Base-by-base conservation (phyloP, 2,329 filamentous ascomycete species). In the Colletotrichum phormii region DNA sequence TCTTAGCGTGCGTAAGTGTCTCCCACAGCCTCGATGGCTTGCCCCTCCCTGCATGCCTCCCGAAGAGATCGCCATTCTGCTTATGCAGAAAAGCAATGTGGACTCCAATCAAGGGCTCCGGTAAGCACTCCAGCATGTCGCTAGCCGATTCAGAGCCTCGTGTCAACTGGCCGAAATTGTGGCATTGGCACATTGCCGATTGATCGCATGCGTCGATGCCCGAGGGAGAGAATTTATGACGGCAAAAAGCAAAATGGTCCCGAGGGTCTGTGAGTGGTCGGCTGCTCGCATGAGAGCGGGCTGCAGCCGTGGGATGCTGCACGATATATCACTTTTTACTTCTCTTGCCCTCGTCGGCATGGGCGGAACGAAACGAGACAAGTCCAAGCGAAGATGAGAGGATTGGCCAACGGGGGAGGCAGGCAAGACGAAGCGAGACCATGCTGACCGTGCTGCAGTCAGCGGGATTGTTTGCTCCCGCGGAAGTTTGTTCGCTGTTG, bases 151-250 rank as follows among this genome's bases (percentile, higher is more conserved):
- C 60, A 70, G 61, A 64, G 66, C 71, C 71, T 70, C 71, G 71
- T 72, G 71, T 65, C 66, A 70, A 72, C 60, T 66, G 71, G 71
- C 71, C 71, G 71, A 72, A 65, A 65, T 55, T 70, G 60, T 72
- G 71, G 66, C 54, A 72, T 42, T 70, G 31, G 60, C 66, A 60
- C 54, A 72, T 42, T 70, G 31, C 66, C 66, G 59, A 72, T 64
- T 64, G 71, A 70, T 65, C 53, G 66, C 71, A 72, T 72, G 71
- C 71, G 66, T 72, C 59, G 71, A 67, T 72, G 71, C 71, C 71
- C 71, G 71, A 72, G 66, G 66, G 71, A 72, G 66, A 29, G 60
- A 64, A 54, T 8, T 42, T 7, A 61, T 33, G 71, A 49, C n/a
- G 46, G 46, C 31, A 35, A 72, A 72, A 72, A 72, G 66, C 66